Evolutionary conservation across 345 rosid genomes (phyloP), one percentile per base, ranked within the genome.

Genomic region (Schrenkiella parvula): DNA sequence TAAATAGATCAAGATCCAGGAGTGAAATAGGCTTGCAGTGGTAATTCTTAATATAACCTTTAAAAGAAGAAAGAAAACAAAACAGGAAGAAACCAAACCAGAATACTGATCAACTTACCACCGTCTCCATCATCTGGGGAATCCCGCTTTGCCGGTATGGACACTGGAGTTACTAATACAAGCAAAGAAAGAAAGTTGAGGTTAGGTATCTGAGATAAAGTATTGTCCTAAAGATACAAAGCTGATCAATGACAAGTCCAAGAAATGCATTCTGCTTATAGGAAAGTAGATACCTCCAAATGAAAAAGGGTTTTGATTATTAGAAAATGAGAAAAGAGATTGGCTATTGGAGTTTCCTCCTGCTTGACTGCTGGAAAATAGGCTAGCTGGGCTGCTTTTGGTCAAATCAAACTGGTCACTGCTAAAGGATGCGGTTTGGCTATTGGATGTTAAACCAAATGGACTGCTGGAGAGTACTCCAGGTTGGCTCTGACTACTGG

Each of bases 341-440:
- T 77, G 80, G 68, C 72, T 71, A 71, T 25, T 71, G 41, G 76
- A 48, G 19, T 29, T 11, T 38, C n/a, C 48, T 64, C 76, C 76
- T 12, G 70, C 37, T 82, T 81, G 88, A 71, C 69, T 80, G 70
- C 69, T 70, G 19, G 81, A 64, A 52, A 73, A 76, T 26, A 63
- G 54, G 78, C 79, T 87, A 64, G 86, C 63, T 68, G 46, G 75
- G 70, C 55, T 78, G 78, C 62, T 73, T 48, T 74, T 68, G 28
- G 48, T 18, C 28, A 63, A 23, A 60, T 67, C 72, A 63, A 69
- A 68, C 56, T 64, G 80, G 31, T 72, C 63, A 57, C 68, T 70
- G 47, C 76, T 51, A 47, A 70, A 38, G 47, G 66, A 64, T 64
- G 47, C 76, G 5, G 60, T 66, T 47, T 72, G 75, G 70, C 51